phyloP scores from a whole-genome alignment of 1,284 basidiomycete species.

The Naganishia liquefaciens region DNA sequence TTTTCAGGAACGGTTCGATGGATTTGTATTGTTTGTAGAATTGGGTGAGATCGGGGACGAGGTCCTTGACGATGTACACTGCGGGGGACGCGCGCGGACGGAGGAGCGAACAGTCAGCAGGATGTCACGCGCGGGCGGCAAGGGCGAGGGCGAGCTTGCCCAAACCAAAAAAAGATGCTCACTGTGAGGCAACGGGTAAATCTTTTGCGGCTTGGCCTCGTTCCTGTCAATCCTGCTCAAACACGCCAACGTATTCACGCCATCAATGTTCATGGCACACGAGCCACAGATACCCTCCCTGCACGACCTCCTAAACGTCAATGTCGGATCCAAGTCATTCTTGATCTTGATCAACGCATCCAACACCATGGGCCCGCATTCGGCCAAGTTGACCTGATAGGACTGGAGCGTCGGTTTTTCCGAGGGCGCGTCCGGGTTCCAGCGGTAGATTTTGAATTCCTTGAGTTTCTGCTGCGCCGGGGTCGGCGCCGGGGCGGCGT shows the following conservation, averaged over 20 bases:
- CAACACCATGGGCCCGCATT: slow-evolving; percentile 91
- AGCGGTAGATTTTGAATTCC: slow-evolving; percentile 96
- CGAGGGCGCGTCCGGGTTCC: slow-evolving; percentile 94
- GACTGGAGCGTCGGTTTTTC: slow-evolving; percentile 89
- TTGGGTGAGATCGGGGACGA: slow-evolving; percentile 69
- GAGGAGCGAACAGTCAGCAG: not conserved
- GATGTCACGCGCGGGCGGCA: no score
- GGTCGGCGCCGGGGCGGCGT: slow-evolving; percentile 40
- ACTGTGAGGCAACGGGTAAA: slow-evolving; percentile 99
- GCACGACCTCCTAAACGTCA: slow-evolving; percentile 96
- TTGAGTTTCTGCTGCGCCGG: slow-evolving; percentile 60
- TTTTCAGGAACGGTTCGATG: slow-evolving; percentile 92
- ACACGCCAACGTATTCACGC: slow-evolving; percentile 96
- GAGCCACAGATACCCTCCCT: slow-evolving; percentile 97
- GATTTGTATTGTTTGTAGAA: slow-evolving; percentile 96
- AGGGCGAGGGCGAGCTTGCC: no score
- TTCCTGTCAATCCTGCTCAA: slow-evolving; percentile 90
- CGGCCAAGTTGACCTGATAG: slow-evolving; percentile 90
- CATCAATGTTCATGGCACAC: slow-evolving; percentile 99
- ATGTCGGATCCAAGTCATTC: slow-evolving; percentile 94
- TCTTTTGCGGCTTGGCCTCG: slow-evolving; percentile 72
- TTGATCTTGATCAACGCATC: slow-evolving; percentile 89
- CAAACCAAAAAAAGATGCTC: slow-evolving; percentile 50
- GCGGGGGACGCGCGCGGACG: slow-evolving; percentile 17
- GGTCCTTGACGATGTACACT: slow-evolving; percentile 99